phyloP scores from a whole-genome alignment of 164 flowering plant species.

The Chimonanthus salicifolius region DNA sequence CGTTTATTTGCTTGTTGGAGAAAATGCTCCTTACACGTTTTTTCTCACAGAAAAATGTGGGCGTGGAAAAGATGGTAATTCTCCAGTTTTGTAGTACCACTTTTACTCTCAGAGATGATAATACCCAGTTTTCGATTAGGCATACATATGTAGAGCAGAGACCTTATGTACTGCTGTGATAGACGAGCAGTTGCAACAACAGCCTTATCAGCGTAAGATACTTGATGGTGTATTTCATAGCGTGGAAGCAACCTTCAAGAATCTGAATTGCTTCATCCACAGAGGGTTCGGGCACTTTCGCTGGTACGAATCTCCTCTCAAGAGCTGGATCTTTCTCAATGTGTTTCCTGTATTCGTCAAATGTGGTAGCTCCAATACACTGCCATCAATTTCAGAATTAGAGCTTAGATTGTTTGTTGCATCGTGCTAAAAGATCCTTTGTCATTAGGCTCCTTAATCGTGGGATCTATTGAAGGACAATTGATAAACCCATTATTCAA shows the following conservation, averaged over 20 bases:
- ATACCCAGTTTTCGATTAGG: too few species aligned
- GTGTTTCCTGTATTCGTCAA: conserved; percentile 96
- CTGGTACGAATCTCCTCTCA: conserved; percentile 95
- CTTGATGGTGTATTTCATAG: conserved; percentile 95
- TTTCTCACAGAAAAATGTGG: too few species aligned
- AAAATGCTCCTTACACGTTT: too few species aligned
- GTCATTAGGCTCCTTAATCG: too few species aligned
- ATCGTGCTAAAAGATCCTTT: too few species aligned
- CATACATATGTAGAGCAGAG: background rate
- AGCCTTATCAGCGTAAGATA: conserved; percentile 88
- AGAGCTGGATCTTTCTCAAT: conserved; percentile 96
- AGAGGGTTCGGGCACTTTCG: conserved; percentile 92
- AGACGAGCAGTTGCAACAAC: conserved; percentile 81
- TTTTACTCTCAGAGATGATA: too few species aligned
- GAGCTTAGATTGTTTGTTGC: too few species aligned
- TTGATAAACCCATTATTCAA: too few species aligned
- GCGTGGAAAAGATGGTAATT: too few species aligned
- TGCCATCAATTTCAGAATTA: conserved; percentile 21
- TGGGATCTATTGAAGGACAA: too few species aligned
- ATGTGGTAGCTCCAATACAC: conserved; percentile 98
- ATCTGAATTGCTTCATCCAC: conserved; percentile 91
- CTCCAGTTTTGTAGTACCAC: too few species aligned
- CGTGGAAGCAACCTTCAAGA: conserved; percentile 79
- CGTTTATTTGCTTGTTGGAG: too few species aligned
- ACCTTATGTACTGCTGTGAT: conserved; percentile 94